These are phyloP conservation scores for Pseudonitzschia pungens DNA, from an alignment of 108 stramenopile genomes.

Conservation along the genomic window DNA sequence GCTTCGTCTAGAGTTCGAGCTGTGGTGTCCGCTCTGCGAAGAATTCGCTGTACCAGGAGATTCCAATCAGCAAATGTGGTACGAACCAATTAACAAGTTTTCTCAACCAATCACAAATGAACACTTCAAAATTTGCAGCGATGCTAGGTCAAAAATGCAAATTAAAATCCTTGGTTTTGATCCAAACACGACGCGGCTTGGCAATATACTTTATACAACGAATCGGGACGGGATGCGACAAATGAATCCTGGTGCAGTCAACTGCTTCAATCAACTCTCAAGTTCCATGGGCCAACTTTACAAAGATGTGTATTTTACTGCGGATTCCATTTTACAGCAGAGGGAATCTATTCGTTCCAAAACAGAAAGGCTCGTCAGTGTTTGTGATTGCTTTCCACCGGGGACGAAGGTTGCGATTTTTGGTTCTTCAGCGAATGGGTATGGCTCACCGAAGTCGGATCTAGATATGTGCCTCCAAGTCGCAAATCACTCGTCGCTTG, in stretches of 20 bases:
- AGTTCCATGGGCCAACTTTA: constrained; percentile 60
- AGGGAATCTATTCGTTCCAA: constrained; percentile 65
- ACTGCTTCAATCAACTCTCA: constrained; percentile 64
- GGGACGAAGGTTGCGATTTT: constrained; percentile 81
- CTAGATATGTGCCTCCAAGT: constrained; percentile 86
- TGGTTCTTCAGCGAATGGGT: constrained; percentile 89
- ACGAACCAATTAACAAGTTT: constrained; percentile 41
- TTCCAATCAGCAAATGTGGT: constrained; percentile 39
- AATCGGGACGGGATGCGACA: constrained; percentile 23
- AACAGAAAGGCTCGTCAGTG: constrained; percentile 53
- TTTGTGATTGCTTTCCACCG: constrained; percentile 72
- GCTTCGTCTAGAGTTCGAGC: constrained; percentile 68
- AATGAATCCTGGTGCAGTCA: constrained; percentile 51
- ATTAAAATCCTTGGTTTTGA: constrained; percentile 62
- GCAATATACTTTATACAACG: constrained; percentile 35
- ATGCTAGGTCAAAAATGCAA: constrained; percentile 72
- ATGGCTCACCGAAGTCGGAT: constrained; percentile 83
- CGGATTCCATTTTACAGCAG: constrained; percentile 53
- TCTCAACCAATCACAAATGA: constrained; percentile 47
- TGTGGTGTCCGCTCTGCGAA: constrained; percentile 86
- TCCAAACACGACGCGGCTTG: constrained; percentile 46
- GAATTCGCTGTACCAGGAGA: constrained; percentile 66
- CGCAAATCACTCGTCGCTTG: constrained; percentile 46
- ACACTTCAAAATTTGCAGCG: constrained; percentile 42
- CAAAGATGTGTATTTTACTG: constrained; percentile 45